A percentile compares a stretch with the other conserved stretches of the same genome.
These are phyloP conservation scores for Pleurotus citrinopileatus DNA, from an alignment of 768 basidiomycete genomes.

Conservation along the genomic window DNA sequence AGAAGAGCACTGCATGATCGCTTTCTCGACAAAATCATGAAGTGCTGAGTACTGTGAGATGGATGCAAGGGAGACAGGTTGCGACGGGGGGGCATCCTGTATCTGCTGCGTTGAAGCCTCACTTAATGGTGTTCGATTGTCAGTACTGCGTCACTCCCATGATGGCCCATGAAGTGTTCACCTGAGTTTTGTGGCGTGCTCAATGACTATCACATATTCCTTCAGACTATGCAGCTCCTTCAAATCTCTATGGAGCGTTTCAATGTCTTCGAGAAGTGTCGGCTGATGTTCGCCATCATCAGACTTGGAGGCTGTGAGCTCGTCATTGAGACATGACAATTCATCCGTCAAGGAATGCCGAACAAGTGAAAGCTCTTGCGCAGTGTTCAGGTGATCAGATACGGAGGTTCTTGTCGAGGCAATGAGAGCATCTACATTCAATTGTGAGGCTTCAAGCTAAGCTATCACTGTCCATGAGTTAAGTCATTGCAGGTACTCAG, in stretches of 20 bases:
- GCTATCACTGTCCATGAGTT: constrained; percentile 41
- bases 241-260: constrained; percentile 72
- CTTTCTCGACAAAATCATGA: constrained; percentile 55
- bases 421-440: constrained; percentile 43
- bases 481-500: constrained; percentile 14
- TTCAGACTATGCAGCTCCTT: constrained; percentile 76
- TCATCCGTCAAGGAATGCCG: constrained; percentile 80
- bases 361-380: constrained; percentile 72
- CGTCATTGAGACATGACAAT: constrained; percentile 60
- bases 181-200: constrained; percentile 73
- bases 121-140: too few species aligned
- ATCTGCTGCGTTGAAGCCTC: constrained; percentile 58
- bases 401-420: constrained; percentile 44
- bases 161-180: too few species aligned
- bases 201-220: constrained; percentile 72
- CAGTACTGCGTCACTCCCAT: too few species aligned
- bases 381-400: constrained; percentile 51
- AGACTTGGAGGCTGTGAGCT: constrained; percentile 57
- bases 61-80: constrained; percentile 41
- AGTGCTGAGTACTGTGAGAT: constrained; percentile 60
- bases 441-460: constrained; percentile 58
- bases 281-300: constrained; percentile 45
- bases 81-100: constrained; percentile 26
- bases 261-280: constrained; percentile 80
- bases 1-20: constrained; percentile 39